A percentile compares a stretch with the other conserved stretches of the same genome.
phyloP scores from a whole-genome alignment of 106 monocot species.

The Allium fistulosum region DNA sequence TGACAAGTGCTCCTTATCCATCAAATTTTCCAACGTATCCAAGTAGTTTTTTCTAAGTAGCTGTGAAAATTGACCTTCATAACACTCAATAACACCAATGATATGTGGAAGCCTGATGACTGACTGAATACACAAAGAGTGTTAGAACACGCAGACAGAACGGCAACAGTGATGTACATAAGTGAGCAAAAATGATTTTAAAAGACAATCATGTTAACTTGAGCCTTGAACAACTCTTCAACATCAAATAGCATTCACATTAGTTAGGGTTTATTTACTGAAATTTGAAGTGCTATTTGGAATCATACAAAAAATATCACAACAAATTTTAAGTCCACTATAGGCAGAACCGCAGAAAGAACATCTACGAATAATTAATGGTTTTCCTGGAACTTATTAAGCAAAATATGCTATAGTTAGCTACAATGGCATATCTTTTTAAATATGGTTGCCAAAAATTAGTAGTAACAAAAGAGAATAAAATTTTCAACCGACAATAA shows the following conservation, averaged over 20 bases:
- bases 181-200: not conserved
- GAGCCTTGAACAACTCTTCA: not conserved
- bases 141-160: not conserved
- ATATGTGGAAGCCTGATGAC: constrained; percentile 68
- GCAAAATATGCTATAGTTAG: no score
- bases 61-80: constrained; percentile 64
- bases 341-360: no score
- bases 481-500: no score
- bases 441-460: no score
- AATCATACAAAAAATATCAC: no score
- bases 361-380: no score
- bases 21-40: constrained; percentile 33
- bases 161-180: not conserved
- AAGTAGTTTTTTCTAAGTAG: constrained; percentile 60
- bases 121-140: constrained; percentile 37
- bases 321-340: no score
- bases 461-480: no score
- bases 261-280: no score
- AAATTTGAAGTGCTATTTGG: no score
- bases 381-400: no score
- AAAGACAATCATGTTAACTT: not conserved
- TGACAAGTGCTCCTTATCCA: constrained; percentile 47
- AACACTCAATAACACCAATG: constrained; percentile 54
- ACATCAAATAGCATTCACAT: not conserved
- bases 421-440: no score